phyloP scores from a whole-genome alignment of 2,329 filamentous ascomycete species.

The Pezicula carpinea region DNA sequence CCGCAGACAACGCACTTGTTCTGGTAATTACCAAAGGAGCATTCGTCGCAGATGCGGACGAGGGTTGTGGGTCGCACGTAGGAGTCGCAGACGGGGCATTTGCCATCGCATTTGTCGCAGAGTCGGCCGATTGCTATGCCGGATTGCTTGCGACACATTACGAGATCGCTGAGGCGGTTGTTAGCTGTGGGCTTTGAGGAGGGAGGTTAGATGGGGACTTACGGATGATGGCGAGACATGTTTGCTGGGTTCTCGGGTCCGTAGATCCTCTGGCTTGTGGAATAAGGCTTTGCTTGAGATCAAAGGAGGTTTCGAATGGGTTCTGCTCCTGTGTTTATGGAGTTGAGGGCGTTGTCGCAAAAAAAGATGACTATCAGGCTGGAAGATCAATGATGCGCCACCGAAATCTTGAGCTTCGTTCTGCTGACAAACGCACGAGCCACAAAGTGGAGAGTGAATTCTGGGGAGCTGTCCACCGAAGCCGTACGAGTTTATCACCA shows the following conservation, averaged over 20 bases:
- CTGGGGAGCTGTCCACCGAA: neutral
- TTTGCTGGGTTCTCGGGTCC: slow-evolving; percentile 3
- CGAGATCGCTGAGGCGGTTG: slow-evolving; percentile 67
- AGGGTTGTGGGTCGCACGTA: slow-evolving; percentile 98
- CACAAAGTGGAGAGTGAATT: slow-evolving; percentile 1
- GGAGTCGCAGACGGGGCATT: slow-evolving; percentile 97
- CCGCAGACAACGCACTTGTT: slow-evolving; percentile 99
- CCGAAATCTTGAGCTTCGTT: slow-evolving; percentile 8
- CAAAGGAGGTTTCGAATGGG: too few relatives aligned
- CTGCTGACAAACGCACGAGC: slow-evolving; percentile 15
- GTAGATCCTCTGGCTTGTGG: neutral
- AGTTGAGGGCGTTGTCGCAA: neutral
- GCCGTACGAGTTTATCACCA: neutral
- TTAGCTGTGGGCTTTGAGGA: slow-evolving; percentile 6
- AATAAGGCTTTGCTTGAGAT: too few relatives aligned
- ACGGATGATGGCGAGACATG: slow-evolving; percentile 57
- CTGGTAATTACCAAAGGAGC: slow-evolving; percentile 99
- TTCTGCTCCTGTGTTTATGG: neutral
- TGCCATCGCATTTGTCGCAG: slow-evolving; percentile 99
- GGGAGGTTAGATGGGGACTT: slow-evolving; percentile 33
- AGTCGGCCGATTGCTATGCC: slow-evolving; percentile 97
- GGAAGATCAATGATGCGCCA: slow-evolving; percentile 3
- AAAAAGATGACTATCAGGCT: neutral
- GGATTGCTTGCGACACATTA: slow-evolving; percentile 98
- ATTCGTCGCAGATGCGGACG: slow-evolving; percentile 98